These are phyloP conservation scores for Aspergillus alliaceus DNA, from an alignment of 2,329 filamentous ascomycete species.

Conservation along the genomic window DNA sequence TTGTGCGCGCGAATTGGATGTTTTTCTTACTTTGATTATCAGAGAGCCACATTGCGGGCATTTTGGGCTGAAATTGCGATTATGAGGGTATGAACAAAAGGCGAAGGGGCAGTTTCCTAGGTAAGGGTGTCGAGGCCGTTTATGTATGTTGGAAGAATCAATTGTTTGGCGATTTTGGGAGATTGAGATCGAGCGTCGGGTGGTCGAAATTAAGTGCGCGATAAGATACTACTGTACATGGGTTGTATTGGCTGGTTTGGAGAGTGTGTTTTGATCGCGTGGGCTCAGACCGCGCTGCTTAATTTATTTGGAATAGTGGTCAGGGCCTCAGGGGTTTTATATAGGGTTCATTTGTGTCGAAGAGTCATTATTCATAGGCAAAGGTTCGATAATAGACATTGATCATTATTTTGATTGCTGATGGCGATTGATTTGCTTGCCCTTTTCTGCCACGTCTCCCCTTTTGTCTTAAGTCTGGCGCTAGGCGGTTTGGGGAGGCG, in stretches of 20 bases:
- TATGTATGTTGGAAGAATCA: not conserved
- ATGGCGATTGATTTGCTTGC: not conserved
- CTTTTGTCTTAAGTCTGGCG: conserved; percentile 4
- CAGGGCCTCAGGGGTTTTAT: not conserved
- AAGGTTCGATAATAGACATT: not conserved
- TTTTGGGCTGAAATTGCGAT: conserved; percentile 39
- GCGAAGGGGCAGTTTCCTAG: not conserved
- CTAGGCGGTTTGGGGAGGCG: conserved; percentile 20
- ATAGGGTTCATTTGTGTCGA: not conserved
- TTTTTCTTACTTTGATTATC: conserved; percentile 80
- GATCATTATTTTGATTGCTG: not conserved
- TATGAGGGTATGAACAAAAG: not conserved
- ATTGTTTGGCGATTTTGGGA: not conserved
- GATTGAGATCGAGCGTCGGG: not conserved
- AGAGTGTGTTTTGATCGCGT: not conserved
- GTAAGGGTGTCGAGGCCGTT: not conserved
- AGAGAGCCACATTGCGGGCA: conserved; percentile 94
- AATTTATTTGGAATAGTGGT: not conserved
- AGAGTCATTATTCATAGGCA: not conserved
- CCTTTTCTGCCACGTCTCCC: conserved; percentile 26
- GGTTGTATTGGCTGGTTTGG: not conserved
- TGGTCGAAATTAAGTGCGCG: not conserved
- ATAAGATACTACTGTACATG: not conserved
- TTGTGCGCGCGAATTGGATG: not conserved
- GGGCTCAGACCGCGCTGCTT: not conserved